phyloP scores from a whole-genome alignment of 192 early-diverging fungal species.

The Coemansia sp. region DNA sequence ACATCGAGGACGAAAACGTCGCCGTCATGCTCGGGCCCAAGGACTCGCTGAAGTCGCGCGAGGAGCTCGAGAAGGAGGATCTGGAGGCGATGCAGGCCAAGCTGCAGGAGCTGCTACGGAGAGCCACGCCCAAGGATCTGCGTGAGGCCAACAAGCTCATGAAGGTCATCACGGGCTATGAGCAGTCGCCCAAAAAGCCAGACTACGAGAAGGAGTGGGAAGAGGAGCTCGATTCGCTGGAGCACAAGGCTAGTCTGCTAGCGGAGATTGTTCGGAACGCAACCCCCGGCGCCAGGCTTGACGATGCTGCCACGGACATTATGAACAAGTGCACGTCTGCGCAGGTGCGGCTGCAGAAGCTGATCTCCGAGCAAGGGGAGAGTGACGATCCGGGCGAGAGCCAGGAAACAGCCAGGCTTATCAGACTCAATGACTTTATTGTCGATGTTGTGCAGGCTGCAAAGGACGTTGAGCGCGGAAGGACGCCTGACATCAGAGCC shows the following conservation, averaged over 20 bases:
- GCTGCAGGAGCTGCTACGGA: conserved; percentile 93
- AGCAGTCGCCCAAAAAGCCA: conserved; percentile 58
- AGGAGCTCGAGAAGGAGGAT: conserved; percentile 96
- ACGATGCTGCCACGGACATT: conserved; percentile 42
- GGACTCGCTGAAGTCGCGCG: conserved; percentile 77
- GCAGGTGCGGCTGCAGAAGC: conserved; percentile 37
- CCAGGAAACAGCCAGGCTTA: conserved; percentile 37
- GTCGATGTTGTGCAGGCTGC: conserved; percentile 34
- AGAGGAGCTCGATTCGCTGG: conserved; percentile 77
- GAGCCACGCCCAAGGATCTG: conserved; percentile 90
- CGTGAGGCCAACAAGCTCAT: conserved; percentile 96
- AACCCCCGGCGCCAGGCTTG: conserved; percentile 57
- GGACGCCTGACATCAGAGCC: conserved; percentile 18
- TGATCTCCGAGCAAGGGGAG: conserved; percentile 43
- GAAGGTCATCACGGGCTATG: conserved; percentile 97
- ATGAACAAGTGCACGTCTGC: conserved; percentile 40
- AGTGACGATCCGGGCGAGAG: conserved; percentile 18
- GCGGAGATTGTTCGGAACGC: conserved; percentile 79
- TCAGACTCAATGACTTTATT: conserved; percentile 46
- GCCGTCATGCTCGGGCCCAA: conserved; percentile 54
- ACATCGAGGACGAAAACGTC: conserved; percentile 34
- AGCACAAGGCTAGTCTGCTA: conserved; percentile 71
- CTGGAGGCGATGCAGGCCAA: conserved; percentile 68
- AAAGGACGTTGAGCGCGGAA: conserved; percentile 37
- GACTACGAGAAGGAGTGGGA: conserved; percentile 86